phyloP scores from a whole-genome alignment of 192 early-diverging fungal genomes.

The Powellomyces hirtus region DNA sequence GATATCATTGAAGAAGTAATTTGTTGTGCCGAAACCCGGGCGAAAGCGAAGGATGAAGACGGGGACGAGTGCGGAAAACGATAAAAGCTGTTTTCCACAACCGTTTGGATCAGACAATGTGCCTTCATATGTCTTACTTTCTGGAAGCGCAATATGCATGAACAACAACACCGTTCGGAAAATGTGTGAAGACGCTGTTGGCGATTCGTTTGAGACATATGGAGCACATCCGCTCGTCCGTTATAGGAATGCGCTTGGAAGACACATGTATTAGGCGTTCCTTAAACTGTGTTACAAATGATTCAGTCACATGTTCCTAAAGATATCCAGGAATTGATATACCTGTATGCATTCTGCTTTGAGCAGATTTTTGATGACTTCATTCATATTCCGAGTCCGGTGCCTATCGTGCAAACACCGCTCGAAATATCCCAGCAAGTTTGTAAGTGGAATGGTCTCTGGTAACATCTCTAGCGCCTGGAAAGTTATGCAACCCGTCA shows the following conservation, averaged over 20 bases:
- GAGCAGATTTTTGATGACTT: conserved; percentile 68
- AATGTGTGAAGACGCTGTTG: conserved; percentile 70
- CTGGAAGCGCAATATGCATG: conserved; percentile 65
- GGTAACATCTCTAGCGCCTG: conserved; percentile 53
- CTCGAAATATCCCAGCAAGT: conserved; percentile 51
- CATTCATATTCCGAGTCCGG: conserved; percentile 57
- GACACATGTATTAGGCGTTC: conserved; percentile 61
- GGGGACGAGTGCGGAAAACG: too few relatives aligned
- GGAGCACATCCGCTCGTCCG: conserved; percentile 76
- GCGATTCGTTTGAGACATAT: conserved; percentile 49
- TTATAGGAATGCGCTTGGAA: conserved; percentile 60
- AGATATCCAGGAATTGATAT: not conserved
- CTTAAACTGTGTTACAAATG: conserved; percentile 51
- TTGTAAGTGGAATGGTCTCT: conserved; percentile 39
- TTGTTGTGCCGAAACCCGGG: too few relatives aligned
- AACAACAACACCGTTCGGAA: conserved; percentile 68
- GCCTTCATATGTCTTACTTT: too few relatives aligned
- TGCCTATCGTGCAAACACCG: conserved; percentile 60
- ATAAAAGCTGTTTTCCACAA: too few relatives aligned
- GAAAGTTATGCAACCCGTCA: not conserved
- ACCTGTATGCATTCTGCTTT: conserved; percentile 68
- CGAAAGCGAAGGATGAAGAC: too few relatives aligned
- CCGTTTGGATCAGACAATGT: too few relatives aligned
- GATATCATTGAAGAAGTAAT: too few relatives aligned
- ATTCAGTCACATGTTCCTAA: not conserved